These are phyloP conservation scores for Geotrichum macrosporum DNA, from an alignment of 1,139 yeast species.

Conservation along the genomic window DNA sequence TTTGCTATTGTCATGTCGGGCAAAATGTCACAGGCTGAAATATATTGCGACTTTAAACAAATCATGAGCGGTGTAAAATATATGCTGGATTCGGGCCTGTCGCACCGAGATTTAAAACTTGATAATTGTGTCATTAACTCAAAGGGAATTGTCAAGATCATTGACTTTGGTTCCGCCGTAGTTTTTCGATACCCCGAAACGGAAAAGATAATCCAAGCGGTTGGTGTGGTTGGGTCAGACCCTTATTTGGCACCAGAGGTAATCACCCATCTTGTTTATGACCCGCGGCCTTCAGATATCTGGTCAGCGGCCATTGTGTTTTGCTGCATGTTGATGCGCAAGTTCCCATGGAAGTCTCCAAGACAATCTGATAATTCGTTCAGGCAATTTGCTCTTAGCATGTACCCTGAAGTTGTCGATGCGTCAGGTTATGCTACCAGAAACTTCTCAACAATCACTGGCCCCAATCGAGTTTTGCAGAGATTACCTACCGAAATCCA, in stretches of 20 bases:
- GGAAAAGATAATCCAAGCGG: slow-evolving; percentile 71
- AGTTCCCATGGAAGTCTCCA: slow-evolving; percentile 98
- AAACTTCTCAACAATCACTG: slow-evolving; percentile 23
- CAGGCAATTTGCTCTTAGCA: slow-evolving; percentile 48
- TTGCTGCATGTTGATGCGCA: slow-evolving; percentile 90
- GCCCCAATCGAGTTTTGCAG: slow-evolving; percentile 35
- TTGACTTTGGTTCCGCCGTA: slow-evolving; percentile 93
- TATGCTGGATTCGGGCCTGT: slow-evolving; percentile 80
- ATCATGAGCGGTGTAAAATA: slow-evolving; percentile 76
- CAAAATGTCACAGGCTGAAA: slow-evolving; percentile 79
- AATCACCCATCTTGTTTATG: slow-evolving; percentile 72
- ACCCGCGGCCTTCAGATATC: slow-evolving; percentile 89
- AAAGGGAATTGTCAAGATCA: slow-evolving; percentile 80
- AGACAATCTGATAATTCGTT: slow-evolving; percentile 78
- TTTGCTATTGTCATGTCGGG: slow-evolving; percentile 96
- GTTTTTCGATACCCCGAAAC: slow-evolving; percentile 89
- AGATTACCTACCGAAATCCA: slow-evolving; percentile 38
- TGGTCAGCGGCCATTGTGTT: slow-evolving; percentile 93
- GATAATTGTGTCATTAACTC: slow-evolving; percentile 89
- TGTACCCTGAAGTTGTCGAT: too few species aligned
- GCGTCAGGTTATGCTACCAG: too few species aligned
- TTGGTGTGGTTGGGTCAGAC: slow-evolving; percentile 91
- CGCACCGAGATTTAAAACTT: slow-evolving; percentile 87
- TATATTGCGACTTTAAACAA: slow-evolving; percentile 88
- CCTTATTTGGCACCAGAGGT: slow-evolving; percentile 96